Evolutionary conservation across 2,329 filamentous ascomycete genomes (phyloP).

Genomic region (Diaporthe sp.): DNA sequence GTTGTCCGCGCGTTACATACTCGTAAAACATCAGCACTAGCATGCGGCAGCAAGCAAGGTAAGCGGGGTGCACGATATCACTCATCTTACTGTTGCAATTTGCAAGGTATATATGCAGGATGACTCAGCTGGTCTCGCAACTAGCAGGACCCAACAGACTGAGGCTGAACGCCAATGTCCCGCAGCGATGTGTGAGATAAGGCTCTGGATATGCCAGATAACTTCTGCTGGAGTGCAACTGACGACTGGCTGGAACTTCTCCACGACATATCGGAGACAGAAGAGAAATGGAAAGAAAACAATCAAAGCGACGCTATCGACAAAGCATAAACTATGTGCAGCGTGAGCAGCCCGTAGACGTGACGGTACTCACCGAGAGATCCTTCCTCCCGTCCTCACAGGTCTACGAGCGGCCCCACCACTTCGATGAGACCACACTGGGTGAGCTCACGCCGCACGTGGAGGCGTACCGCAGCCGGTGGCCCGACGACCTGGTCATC

Average conservation of each 20-base stretch:
- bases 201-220: neutral
- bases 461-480: neutral
- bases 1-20: neutral
- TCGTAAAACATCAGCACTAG: neutral
- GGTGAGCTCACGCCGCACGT: neutral
- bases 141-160: neutral
- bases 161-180: constrained; percentile 7
- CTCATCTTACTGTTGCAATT: neutral
- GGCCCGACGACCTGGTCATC: neutral
- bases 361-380: constrained; percentile 2
- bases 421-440: neutral
- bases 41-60: neutral
- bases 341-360: neutral
- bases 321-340: neutral
- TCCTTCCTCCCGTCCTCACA: neutral
- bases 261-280: neutral
- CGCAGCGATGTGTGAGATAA: neutral
- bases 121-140: neutral
- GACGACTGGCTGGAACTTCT: neutral
- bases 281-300: neutral
- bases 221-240: neutral
- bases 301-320: neutral
- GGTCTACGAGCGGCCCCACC: neutral
- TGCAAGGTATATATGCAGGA: neutral
- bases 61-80: neutral